Evolutionary conservation across 2,329 filamentous ascomycete genomes (phyloP), one percentile per base, ranked within the genome.

Genomic region (Endoconidiophora laricicola): DNA sequence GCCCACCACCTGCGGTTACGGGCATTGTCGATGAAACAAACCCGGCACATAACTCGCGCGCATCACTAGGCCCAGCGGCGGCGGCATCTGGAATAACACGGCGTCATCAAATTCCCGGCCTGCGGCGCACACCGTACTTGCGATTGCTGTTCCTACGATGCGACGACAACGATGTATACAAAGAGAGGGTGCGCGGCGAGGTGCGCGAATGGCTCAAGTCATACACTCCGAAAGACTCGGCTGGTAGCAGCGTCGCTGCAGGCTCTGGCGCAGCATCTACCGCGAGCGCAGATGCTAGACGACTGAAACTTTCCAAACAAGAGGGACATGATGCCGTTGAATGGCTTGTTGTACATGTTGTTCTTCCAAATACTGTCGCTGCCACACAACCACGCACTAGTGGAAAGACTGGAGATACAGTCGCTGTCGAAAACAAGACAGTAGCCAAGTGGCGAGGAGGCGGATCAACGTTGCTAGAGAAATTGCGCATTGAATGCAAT

Each of bases 271-370:
- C 29, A 33, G 29, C 46, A 12, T 38, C 46, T 3, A 69, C 66
- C 52, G 73, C 70, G 48, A 78, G 49, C 65, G 68, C 59, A 33
- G 29, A 33, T 33, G 29, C 29, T 33, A 33, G 29, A 33, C 36
- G 29, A 18, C 50, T 39, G 12, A 65, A 68, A 26, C 62, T 67
- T 18, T 85, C 71, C 59, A 80, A 77, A 18, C 81, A 87, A 59
- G 90, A 95, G 60, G 91, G 93, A 55, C 91, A 98, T 60, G 90
- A 98, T 67, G 90, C 91, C 0, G 94, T 83, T 57, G 91, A 98
- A 64, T 96, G 88, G 84, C 70, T 98, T 56, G 85, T 98, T 49
- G 61, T 98, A 20, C 91, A 98, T 62, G 85, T 98, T 23, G 84
- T 95, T 10, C 71, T 94, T 16, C 88, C 90, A 12, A 88, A 94